phyloP scores from a whole-genome alignment of 2,329 filamentous ascomycete species.

The Alternaria conjuncta region DNA sequence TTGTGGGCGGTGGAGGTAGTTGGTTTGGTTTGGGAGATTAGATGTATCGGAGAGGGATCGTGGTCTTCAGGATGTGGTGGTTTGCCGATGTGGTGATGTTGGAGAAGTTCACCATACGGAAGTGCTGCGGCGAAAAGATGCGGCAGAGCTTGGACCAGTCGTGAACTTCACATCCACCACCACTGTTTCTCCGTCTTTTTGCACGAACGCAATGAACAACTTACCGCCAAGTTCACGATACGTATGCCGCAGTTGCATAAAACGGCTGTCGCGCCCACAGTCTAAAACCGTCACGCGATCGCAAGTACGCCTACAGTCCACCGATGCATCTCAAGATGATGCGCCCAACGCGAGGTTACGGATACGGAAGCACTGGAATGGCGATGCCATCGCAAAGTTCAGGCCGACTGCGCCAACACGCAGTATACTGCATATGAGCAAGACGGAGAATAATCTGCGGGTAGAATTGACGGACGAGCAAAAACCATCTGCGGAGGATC shows the following conservation, averaged over 20 bases:
- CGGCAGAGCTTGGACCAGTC: constrained; percentile 29
- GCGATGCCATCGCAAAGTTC: background rate
- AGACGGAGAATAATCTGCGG: background rate
- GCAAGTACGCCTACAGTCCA: constrained; percentile 5
- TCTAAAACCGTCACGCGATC: background rate
- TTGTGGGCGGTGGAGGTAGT: constrained; percentile 17
- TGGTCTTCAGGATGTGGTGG: background rate
- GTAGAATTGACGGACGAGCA: background rate
- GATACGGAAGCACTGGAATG: constrained; percentile 13
- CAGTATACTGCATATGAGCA: constrained; percentile 5
- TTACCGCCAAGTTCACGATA: constrained; percentile 18
- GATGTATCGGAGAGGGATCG: background rate
- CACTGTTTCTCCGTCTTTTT: background rate
- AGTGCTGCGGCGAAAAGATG: constrained; percentile 39
- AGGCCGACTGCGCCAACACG: background rate
- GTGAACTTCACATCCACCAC: constrained; percentile 14
- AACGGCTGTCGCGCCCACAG: background rate
- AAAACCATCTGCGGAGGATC: background rate
- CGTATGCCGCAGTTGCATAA: constrained; percentile 30
- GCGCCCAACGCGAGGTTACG: constrained; percentile 4
- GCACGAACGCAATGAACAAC: constrained; percentile 14
- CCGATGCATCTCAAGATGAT: constrained; percentile 7
- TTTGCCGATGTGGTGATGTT: background rate
- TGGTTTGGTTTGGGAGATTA: background rate
- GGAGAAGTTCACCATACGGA: constrained; percentile 19